phyloP scores from a whole-genome alignment of 164 flowering plant species.

The Taxillus chinensis region DNA sequence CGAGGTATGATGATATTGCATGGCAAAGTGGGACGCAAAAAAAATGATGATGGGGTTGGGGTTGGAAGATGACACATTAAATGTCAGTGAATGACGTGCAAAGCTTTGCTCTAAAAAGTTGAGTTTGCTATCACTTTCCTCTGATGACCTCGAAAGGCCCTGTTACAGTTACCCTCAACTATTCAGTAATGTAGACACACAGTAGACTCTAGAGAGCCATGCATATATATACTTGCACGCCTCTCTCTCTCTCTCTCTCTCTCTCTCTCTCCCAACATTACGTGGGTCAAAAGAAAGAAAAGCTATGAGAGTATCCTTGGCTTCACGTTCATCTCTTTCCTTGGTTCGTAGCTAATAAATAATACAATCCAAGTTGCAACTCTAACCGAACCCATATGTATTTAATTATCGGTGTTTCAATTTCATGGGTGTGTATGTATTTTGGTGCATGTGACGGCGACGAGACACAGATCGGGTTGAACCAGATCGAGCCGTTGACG shows the following conservation, averaged over 20 bases:
- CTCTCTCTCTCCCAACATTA: background rate
- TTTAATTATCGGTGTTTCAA: too few relatives aligned
- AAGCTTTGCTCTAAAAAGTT: too few relatives aligned
- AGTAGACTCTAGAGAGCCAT: background rate
- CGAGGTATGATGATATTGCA: too few relatives aligned
- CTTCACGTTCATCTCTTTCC: constrained; percentile 8
- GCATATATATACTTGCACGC: constrained; percentile 3
- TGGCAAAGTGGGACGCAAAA: too few relatives aligned
- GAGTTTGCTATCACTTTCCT: too few relatives aligned
- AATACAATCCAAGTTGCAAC: background rate
- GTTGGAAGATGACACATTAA: too few relatives aligned
- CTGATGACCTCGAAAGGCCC: too few relatives aligned
- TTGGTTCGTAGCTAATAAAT: constrained; percentile 13
- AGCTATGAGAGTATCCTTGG: background rate
- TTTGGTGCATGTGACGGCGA: background rate
- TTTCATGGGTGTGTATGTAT: too few relatives aligned
- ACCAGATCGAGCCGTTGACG: constrained; percentile 76
- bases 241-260: constrained; percentile 5
- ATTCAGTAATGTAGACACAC: too few relatives aligned
- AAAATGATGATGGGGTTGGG: too few relatives aligned
- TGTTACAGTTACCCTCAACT: too few relatives aligned
- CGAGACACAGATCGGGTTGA: constrained; percentile 37
- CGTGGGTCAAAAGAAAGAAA: constrained; percentile 1
- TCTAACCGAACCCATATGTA: background rate
- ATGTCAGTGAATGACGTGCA: too few relatives aligned